Evolutionary conservation across 768 basidiomycete genomes (phyloP).

Genomic region (Hygrophoropsis aurantiaca): DNA sequence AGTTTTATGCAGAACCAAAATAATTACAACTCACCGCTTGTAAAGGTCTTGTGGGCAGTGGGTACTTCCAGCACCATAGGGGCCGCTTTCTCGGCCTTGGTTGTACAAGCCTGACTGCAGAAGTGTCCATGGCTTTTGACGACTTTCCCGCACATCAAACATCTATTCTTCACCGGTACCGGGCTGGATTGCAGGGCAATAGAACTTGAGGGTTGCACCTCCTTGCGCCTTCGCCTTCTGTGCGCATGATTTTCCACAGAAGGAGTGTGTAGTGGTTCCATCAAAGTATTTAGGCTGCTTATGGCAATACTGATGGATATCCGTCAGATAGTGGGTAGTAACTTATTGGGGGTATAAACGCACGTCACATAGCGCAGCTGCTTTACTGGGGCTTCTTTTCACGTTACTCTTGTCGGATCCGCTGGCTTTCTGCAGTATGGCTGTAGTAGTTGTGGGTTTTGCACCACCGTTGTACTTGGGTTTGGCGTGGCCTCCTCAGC

Average conservation of each 20-base stretch:
- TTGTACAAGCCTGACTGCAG: slow-evolving; percentile 54
- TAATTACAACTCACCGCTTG: slow-evolving; percentile 49
- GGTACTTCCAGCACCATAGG: slow-evolving; percentile 63
- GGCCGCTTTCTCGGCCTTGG: slow-evolving; percentile 53
- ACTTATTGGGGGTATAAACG: slow-evolving; percentile 15
- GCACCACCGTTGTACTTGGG: slow-evolving; percentile 57
- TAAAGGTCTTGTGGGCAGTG: slow-evolving; percentile 59
- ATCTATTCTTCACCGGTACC: slow-evolving; percentile 38
- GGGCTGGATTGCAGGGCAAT: slow-evolving; percentile 31
- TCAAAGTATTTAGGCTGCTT: slow-evolving; percentile 60
- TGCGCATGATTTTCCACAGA: slow-evolving; percentile 64
- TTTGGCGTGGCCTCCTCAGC: slow-evolving; percentile 54
- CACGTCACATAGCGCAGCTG: slow-evolving; percentile 49
- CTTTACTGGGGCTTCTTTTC: slow-evolving; percentile 21
- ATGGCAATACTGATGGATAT: slow-evolving; percentile 49
- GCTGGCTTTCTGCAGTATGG: slow-evolving; percentile 39
- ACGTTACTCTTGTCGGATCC: slow-evolving; percentile 24
- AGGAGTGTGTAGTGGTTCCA: slow-evolving; percentile 57
- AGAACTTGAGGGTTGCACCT: slow-evolving; percentile 27
- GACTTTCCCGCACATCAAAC: slow-evolving; percentile 59
- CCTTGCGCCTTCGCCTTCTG: slow-evolving; percentile 37
- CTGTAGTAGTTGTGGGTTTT: slow-evolving; percentile 57
- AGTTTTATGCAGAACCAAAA: slow-evolving; percentile 1
- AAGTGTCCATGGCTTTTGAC: slow-evolving; percentile 62
- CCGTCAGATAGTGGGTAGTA: slow-evolving; percentile 6